Evolutionary conservation across 208 protist genomes (phyloP).

Genomic region (Leishmania gerbilli): DNA sequence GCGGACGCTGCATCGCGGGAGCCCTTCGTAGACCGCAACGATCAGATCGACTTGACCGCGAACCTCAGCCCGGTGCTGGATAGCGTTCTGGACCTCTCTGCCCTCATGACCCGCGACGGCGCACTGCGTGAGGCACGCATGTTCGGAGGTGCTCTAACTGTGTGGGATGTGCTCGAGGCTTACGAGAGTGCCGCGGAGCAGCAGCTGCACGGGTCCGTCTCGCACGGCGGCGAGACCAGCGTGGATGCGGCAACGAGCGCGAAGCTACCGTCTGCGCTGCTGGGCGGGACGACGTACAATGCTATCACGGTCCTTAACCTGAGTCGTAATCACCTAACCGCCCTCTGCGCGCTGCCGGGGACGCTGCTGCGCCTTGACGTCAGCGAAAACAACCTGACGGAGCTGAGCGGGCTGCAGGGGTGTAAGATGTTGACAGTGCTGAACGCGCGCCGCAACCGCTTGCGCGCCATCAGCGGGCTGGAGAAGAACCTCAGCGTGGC

Average conservation of each 20-base stretch:
- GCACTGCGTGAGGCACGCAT: slow-evolving; percentile 37
- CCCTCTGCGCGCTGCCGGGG: slow-evolving; percentile 48
- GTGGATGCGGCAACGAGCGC: slow-evolving; percentile 19
- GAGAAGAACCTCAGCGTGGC: slow-evolving; percentile 57
- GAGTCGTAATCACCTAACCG: slow-evolving; percentile 56
- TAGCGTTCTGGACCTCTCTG: slow-evolving; percentile 69
- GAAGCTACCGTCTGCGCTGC: slow-evolving; percentile 23
- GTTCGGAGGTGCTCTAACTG: slow-evolving; percentile 43
- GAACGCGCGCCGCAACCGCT: slow-evolving; percentile 73
- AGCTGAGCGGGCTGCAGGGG: slow-evolving; percentile 47
- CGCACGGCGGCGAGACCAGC: not conserved
- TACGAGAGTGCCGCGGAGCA: slow-evolving; percentile 44
- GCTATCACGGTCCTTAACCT: slow-evolving; percentile 82
- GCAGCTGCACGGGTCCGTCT: slow-evolving; percentile 20
- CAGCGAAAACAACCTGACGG: slow-evolving; percentile 67
- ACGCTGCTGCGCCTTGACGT: slow-evolving; percentile 84
- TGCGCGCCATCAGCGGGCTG: slow-evolving; percentile 45
- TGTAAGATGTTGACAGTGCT: slow-evolving; percentile 84
- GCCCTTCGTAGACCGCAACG: slow-evolving; percentile 47
- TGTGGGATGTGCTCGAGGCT: slow-evolving; percentile 67
- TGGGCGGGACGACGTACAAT: slow-evolving; percentile 31
- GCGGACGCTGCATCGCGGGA: slow-evolving; percentile 21
- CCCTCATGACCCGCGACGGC: slow-evolving; percentile 38
- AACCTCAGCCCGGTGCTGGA: slow-evolving; percentile 76
- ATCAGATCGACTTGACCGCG: slow-evolving; percentile 65